Conservation (phyloP, 1,284 basidiomycete genomes). For the Ceratobasidium papillatum region DNA sequence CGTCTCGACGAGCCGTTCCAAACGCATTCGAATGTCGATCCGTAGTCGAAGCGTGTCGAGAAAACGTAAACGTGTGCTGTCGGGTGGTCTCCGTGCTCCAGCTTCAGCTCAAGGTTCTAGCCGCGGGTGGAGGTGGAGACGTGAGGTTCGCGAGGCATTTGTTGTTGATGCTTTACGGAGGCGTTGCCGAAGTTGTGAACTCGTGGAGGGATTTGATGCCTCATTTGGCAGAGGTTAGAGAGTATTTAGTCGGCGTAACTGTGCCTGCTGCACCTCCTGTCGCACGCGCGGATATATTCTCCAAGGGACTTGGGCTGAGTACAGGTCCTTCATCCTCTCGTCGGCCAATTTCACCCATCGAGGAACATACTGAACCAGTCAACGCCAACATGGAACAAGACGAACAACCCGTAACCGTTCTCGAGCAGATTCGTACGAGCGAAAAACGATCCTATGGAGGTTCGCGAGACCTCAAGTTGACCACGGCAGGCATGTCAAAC, state of each 20-base stretch:
- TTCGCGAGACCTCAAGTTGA: conserved; percentile 23
- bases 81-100: conserved; percentile 87
- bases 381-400: not conserved
- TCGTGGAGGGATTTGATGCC: conserved; percentile 86
- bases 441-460: conserved; percentile 3
- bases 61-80: conserved; percentile 85
- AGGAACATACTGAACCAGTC: conserved; percentile 27
- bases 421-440: not conserved
- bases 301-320: conserved; percentile 47
- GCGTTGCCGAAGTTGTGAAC: conserved; percentile 85
- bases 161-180: conserved; percentile 88
- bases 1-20: conserved; percentile 72
- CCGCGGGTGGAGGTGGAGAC: conserved; percentile 70
- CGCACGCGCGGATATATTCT: conserved; percentile 55
- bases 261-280: conserved; percentile 63
- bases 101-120: conserved; percentile 81
- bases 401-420: not conserved
- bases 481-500: not conserved
- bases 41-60: conserved; percentile 85
- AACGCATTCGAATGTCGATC: conserved; percentile 78
- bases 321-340: conserved; percentile 39
- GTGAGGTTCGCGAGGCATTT: conserved; percentile 89
- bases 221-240: conserved; percentile 69
- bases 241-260: conserved; percentile 8
- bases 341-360: conserved; percentile 33